Conservation (phyloP, 148 eudicot genomes). For the Drosera capensis region DNA sequence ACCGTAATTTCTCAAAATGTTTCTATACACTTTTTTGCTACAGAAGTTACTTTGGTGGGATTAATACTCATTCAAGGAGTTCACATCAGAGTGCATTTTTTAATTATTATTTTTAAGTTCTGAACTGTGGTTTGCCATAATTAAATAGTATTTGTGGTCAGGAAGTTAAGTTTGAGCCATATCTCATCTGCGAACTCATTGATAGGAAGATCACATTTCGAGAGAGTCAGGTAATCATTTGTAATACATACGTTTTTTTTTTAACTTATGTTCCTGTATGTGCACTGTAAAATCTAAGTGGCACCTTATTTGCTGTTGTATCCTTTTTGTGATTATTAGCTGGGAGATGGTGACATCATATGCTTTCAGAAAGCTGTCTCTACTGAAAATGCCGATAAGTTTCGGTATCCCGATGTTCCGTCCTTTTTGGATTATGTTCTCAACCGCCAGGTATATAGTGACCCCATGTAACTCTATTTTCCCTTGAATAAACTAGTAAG, state of each 20-base stretch:
- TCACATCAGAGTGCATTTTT: too few relatives aligned
- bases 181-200: conserved; percentile 81
- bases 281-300: too few relatives aligned
- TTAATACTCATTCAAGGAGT: background rate
- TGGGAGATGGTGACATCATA: conserved; percentile 98
- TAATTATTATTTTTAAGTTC: too few relatives aligned
- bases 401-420: conserved; percentile 60
- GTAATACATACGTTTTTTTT: conserved; percentile 1
- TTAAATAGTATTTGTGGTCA: conserved; percentile 14
- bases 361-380: conserved; percentile 63
- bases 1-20: too few relatives aligned
- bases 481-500: too few relatives aligned
- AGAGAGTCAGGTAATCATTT: conserved; percentile 62
- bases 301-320: background rate
- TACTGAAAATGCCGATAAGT: conserved; percentile 30
- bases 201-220: conserved; percentile 52
- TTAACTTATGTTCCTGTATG: background rate
- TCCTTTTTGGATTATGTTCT: conserved; percentile 83
- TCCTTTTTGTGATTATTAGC: conserved; percentile 17
- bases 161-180: conserved; percentile 94
- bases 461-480: too few relatives aligned
- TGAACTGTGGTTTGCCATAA: too few relatives aligned
- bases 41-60: background rate
- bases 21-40: background rate
- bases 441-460: conserved; percentile 95